A percentile compares a stretch with the other conserved stretches of the same genome.
Evolutionary conservation across 2,329 filamentous ascomycete species (phyloP).

Genomic region (Onygenales sp.): DNA sequence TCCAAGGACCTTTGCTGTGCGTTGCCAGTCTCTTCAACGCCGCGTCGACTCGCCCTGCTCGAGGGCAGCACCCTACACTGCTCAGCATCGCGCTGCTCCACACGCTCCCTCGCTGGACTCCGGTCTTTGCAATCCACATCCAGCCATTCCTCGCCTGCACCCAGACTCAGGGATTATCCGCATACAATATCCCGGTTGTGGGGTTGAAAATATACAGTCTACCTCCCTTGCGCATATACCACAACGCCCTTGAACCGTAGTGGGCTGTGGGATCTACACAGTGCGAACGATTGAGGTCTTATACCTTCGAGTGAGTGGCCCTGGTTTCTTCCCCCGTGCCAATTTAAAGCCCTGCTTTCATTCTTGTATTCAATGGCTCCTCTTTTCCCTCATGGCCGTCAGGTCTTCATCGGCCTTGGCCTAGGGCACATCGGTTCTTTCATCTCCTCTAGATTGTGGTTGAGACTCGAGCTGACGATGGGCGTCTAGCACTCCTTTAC

Average conservation of each 20-base stretch:
- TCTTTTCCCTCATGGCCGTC: not conserved
- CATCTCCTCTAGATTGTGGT: not conserved
- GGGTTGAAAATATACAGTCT: not conserved
- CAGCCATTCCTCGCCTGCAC: not conserved
- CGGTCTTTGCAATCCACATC: not conserved
- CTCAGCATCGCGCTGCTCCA: not conserved
- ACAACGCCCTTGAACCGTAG: not conserved
- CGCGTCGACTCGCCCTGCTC: conserved; percentile 10
- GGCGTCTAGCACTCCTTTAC: conserved; percentile 1
- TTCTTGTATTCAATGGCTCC: too few relatives aligned
- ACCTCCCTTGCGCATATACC: not conserved
- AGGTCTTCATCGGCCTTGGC: not conserved
- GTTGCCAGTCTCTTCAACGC: conserved; percentile 8
- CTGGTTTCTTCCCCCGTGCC: not conserved
- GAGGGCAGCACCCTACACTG: not conserved
- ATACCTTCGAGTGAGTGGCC: not conserved
- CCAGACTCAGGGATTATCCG: not conserved
- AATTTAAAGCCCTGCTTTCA: not conserved
- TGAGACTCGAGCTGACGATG: not conserved
- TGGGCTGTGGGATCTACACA: not conserved
- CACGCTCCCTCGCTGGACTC: not conserved
- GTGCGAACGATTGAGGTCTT: not conserved
- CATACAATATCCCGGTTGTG: not conserved
- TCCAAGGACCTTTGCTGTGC: conserved; percentile 3
- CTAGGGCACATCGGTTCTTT: not conserved